Base-by-base conservation (phyloP, 768 basidiomycete species). In the Tricholoma matsutake region DNA sequence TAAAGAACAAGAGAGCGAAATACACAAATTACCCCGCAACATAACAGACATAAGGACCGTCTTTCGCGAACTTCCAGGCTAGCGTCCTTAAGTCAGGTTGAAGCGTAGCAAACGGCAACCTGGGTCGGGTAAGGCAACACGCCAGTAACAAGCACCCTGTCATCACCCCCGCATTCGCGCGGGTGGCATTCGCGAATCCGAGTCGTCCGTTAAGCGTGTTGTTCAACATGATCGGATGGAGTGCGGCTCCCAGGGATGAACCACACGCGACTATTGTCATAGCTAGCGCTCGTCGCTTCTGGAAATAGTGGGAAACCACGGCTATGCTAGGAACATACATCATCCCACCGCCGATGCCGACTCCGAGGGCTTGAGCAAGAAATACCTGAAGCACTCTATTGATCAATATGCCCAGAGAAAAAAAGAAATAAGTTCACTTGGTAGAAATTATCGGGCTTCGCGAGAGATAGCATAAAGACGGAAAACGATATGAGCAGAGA, bases 241-340 rank as follows among this genome's bases (percentile, higher is more conserved):
- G 64, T 35, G 79, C 72, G 20, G 80, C 79, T 9, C 83, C 81
- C 14, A 80, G 65, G 20, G 75, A 78, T 1, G 76, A 72, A 4
- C 81, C 85, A 1, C 79, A 75, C 0, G 78, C 77, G 28, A 78
- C 78, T 54, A 83, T 68, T n/a, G 80, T 75, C 71, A 82, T 81
- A 0, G 79, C 82, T 32, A 81, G 67, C 10, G 76, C 75, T 14
- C 77, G 75, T 1, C 73, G 74, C 28, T 62, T 67, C 39, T 73
- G 67, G 70, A 84, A 85, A 63, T 80, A 75, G 52, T 83, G 83
- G 3, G 78, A 74, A 34, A 80, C 61, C 32, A 83, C 72, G 4
- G 76, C 76, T 56, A 82, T 67, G 22, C 73, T 76, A 5, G 82
- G 83, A 14, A 81, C 64, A 61, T 82, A 83, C 11, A 79, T 59